Base-by-base conservation (phyloP, 2,329 filamentous ascomycete genomes). In the Pseudogymnoascus sp. region DNA sequence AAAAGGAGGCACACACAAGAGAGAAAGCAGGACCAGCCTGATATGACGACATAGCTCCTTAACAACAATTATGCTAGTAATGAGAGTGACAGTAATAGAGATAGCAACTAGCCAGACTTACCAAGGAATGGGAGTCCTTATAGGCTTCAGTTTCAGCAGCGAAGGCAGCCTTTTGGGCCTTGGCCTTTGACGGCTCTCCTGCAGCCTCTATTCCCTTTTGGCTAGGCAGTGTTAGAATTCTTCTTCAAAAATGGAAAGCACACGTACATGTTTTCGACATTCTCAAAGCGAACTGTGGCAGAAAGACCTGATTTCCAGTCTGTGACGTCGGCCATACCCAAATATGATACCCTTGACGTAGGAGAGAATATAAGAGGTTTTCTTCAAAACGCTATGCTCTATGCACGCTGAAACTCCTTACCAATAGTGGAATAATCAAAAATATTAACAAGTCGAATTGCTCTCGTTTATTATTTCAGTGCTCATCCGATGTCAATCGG, bases 91-190 rank as follows among this genome's bases (percentile, higher is more conserved):
- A 45, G 35, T 7, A 63, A 69, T 70, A 60, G 9, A 33, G 14
- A 30, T 36, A 58, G 16, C 11, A 33, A 33, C 2, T 11, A 11
- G 12, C 30, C 9, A 12, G 58, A 69, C 78, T 71, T 79, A 89
- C 88, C 70, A 80, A 75, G 36, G 84, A 85, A 23, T 75, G 68
- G 9, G 86, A 84, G 42, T 76, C 75, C 45, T 82, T 79, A 67
- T 85, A 89, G 11, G 86, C 84, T 9, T 82, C 79, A 52, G 82
- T 83, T 74, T 96, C 92, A 41, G 85, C 76, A 55, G 80, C 73
- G 69, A 88, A 87, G 19, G 90, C 90, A 39, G 64, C 64, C 55
- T 69, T 72, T 65, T 83, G 77, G 35, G 78, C 74, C 62, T 79
- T 80, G 30, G 80, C 81, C 64, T 82, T 79, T 30, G 75, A 69